Evolutionary conservation across 352 stramenopile species (phyloP).

Genomic region (Globisporangium takayamanum): DNA sequence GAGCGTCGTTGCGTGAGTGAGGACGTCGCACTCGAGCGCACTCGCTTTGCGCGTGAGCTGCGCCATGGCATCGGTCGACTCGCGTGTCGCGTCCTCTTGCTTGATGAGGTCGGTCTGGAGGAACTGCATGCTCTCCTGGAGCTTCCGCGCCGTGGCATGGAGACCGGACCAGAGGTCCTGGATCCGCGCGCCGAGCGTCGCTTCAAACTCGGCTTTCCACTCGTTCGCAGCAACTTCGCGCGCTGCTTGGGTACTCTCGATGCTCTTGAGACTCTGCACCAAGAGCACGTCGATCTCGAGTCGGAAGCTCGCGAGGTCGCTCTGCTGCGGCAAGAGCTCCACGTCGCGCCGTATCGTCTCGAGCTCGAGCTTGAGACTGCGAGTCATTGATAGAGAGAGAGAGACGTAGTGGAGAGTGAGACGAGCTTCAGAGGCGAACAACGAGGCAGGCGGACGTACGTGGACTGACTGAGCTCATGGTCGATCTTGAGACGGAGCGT

Average conservation of each 20-base stretch:
- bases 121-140: slow-evolving; percentile 31
- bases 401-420: not conserved
- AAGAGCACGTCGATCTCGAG: slow-evolving; percentile 29
- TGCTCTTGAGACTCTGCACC: slow-evolving; percentile 12
- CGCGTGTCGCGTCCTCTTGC: slow-evolving; percentile 29
- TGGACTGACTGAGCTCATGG: slow-evolving; percentile 39
- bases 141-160: slow-evolving; percentile 24
- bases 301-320: slow-evolving; percentile 35
- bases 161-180: slow-evolving; percentile 50
- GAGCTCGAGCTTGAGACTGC: slow-evolving; percentile 34
- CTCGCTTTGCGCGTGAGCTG: slow-evolving; percentile 19
- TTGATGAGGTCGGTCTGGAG: slow-evolving; percentile 43
- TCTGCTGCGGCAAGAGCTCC: slow-evolving; percentile 21
- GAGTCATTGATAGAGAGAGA: not conserved
- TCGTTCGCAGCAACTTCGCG: slow-evolving; percentile 40
- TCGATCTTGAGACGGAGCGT: slow-evolving; percentile 49
- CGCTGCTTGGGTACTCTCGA: slow-evolving; percentile 23
- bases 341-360: slow-evolving; percentile 32
- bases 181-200: slow-evolving; percentile 36
- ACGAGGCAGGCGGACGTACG: slow-evolving; percentile 5
- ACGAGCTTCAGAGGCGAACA: not conserved
- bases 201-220: slow-evolving; percentile 53
- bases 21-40: slow-evolving; percentile 16
- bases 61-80: slow-evolving; percentile 26
- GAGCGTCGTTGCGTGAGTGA: slow-evolving; percentile 14